A percentile compares a stretch with the other conserved stretches of the same genome.
phyloP scores from a whole-genome alignment of 2,329 filamentous ascomycete species.

The Epichloe aotearoae region DNA sequence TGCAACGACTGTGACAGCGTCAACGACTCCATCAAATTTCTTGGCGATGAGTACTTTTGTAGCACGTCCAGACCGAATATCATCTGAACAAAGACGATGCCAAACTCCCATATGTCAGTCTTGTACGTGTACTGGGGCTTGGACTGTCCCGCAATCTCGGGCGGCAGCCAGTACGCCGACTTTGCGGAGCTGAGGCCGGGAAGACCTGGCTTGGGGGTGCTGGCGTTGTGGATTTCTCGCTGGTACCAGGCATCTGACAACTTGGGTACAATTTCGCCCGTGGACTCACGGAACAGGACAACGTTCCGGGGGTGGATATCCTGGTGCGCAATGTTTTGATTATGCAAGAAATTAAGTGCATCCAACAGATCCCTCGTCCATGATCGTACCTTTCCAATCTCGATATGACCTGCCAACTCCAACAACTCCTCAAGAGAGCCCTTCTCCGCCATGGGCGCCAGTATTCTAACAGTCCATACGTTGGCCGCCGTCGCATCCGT shows the following conservation, averaged over 20 bases:
- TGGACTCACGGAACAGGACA: constrained; percentile 56
- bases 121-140: constrained; percentile 57
- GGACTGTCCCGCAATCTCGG: constrained; percentile 54
- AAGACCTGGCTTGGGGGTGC: constrained; percentile 36
- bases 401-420: constrained; percentile 61
- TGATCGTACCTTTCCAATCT: constrained; percentile 62
- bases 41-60: constrained; percentile 67
- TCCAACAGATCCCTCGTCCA: constrained; percentile 91
- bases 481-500: constrained; percentile 23
- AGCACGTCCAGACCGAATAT: constrained; percentile 71
- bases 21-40: constrained; percentile 56
- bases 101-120: constrained; percentile 91
- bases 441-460: constrained; percentile 67
- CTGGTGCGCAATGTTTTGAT: constrained; percentile 71
- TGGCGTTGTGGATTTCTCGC: constrained; percentile 49
- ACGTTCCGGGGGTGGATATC: constrained; percentile 70
- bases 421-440: constrained; percentile 74
- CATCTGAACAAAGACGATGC: constrained; percentile 87
- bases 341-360: constrained; percentile 76
- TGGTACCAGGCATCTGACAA: constrained; percentile 64
- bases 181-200: constrained; percentile 47
- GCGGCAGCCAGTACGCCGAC: constrained; percentile 72
- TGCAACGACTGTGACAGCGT: constrained; percentile 61
- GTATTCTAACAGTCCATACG: constrained; percentile 59
- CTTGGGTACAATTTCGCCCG: constrained; percentile 59